phyloP scores from a whole-genome alignment of 495 filamentous ascomycete genomes.

The Xylaria flabelliformis region DNA sequence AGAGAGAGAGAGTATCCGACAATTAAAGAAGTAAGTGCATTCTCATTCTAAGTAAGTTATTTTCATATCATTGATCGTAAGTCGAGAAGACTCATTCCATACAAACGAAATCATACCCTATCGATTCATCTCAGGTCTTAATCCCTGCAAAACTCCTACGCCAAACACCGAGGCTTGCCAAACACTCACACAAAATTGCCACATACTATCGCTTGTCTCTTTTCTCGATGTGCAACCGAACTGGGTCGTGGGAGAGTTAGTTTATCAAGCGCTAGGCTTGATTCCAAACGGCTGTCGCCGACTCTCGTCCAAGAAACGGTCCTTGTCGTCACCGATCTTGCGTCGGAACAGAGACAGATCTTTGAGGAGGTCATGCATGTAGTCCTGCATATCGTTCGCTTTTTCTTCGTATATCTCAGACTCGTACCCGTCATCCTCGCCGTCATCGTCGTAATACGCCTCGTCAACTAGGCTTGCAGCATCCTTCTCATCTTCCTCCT shows the following conservation, averaged over 20 bases:
- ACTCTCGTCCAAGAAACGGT: conserved; percentile 52
- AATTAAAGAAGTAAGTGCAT: conserved; percentile 19
- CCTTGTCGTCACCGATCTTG: conserved; percentile 80
- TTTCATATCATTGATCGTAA: background rate
- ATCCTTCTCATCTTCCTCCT: conserved; percentile 25
- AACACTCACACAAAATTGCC: conserved; percentile 10
- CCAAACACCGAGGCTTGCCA: conserved; percentile 29
- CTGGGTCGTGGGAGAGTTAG: background rate
- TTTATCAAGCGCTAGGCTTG: conserved; percentile 33
- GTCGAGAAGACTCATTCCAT: conserved; percentile 10
- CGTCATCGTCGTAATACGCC: conserved; percentile 50
- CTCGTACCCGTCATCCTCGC: conserved; percentile 51
- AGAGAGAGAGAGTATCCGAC: background rate
- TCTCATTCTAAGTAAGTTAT: background rate
- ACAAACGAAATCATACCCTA: conserved; percentile 21
- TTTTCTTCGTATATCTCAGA: conserved; percentile 59
- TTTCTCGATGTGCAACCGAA: background rate
- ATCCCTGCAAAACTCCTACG: conserved; percentile 19
- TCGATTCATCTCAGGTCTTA: conserved; percentile 1
- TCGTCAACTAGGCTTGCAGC: conserved; percentile 41
- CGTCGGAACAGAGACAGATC: conserved; percentile 82
- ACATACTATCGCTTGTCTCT: background rate
- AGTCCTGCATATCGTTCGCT: conserved; percentile 64
- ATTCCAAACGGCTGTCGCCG: conserved; percentile 38
- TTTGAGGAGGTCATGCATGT: conserved; percentile 73